phyloP scores from a whole-genome alignment of 176 grass and related monocot genomes.

The Aegilops bicornis region DNA sequence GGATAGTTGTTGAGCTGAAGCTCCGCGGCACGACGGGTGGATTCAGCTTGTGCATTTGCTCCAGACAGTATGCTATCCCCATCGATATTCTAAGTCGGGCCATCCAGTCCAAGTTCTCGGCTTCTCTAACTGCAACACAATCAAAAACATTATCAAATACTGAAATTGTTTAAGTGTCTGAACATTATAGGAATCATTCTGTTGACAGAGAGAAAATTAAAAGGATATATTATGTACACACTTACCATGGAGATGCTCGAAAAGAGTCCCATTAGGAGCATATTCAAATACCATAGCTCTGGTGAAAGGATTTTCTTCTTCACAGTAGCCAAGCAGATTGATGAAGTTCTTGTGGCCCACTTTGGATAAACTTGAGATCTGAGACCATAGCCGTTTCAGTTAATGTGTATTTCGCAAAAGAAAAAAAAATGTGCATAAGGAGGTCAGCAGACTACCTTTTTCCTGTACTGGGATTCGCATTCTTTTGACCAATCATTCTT shows the following conservation, averaged over 20 bases:
- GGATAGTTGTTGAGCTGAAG: constrained; percentile 48
- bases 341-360: constrained; percentile 83
- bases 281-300: constrained; percentile 91
- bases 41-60: constrained; percentile 74
- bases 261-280: constrained; percentile 76
- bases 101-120: constrained; percentile 65
- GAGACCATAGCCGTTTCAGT: constrained; percentile 7
- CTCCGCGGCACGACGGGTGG: constrained; percentile 42
- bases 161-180: background rate
- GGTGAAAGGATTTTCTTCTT: constrained; percentile 67
- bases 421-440: background rate
- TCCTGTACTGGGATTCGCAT: constrained; percentile 72
- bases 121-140: constrained; percentile 66
- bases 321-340: constrained; percentile 76
- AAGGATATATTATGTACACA: background rate
- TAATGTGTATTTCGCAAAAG: background rate
- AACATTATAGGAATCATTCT: background rate
- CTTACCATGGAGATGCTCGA: constrained; percentile 79
- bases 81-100: constrained; percentile 69
- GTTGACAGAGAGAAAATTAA: background rate
- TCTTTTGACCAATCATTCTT: constrained; percentile 67
- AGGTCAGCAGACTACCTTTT: constrained; percentile 58
- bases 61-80: constrained; percentile 85
- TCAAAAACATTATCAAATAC: background rate
- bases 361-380: constrained; percentile 61